These are phyloP conservation scores for Colletotrichum aenigma DNA, from an alignment of 2,329 filamentous ascomycete species.

Conservation along the genomic window DNA sequence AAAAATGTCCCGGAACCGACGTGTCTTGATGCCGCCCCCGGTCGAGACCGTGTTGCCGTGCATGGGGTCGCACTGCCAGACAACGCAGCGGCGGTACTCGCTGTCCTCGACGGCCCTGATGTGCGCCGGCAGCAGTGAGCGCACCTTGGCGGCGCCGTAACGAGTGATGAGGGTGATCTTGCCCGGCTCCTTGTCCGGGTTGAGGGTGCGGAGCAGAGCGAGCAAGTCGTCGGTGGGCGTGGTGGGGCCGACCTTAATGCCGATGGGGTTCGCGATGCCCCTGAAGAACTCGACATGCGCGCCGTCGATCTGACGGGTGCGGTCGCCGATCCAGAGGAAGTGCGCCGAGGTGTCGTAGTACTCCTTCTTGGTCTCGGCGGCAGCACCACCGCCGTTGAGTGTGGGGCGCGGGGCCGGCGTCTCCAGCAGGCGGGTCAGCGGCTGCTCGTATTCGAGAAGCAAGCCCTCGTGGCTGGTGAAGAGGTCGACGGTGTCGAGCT, in stretches of 20 bases:
- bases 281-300: conserved; percentile 98
- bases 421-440: conserved; percentile 77
- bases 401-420: conserved; percentile 52
- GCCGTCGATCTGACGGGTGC: conserved; percentile 90
- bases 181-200: conserved; percentile 80
- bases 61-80: conserved; percentile 99
- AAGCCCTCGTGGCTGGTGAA: conserved; percentile 96
- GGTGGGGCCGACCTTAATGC: conserved; percentile 92
- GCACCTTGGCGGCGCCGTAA: conserved; percentile 83
- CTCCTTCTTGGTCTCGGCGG: conserved; percentile 51
- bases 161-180: conserved; percentile 97
- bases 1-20: conserved; percentile 89
- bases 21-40: conserved; percentile 83
- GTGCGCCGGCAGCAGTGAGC: conserved; percentile 77
- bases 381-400: conserved; percentile 26
- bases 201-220: conserved; percentile 80
- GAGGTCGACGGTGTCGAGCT: conserved; percentile 90
- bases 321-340: conserved; percentile 98
- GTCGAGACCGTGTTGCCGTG: conserved; percentile 82
- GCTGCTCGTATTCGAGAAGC: conserved; percentile 92
- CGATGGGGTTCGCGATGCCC: conserved; percentile 93
- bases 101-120: conserved; percentile 88
- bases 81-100: conserved; percentile 69
- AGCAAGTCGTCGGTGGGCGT: conserved; percentile 80
- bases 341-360: conserved; percentile 96